Percentiles rank a stretch among this genome's conserved stretches.
Evolutionary conservation across 768 basidiomycete species (phyloP).

Genomic region (Tulasnella sp.): DNA sequence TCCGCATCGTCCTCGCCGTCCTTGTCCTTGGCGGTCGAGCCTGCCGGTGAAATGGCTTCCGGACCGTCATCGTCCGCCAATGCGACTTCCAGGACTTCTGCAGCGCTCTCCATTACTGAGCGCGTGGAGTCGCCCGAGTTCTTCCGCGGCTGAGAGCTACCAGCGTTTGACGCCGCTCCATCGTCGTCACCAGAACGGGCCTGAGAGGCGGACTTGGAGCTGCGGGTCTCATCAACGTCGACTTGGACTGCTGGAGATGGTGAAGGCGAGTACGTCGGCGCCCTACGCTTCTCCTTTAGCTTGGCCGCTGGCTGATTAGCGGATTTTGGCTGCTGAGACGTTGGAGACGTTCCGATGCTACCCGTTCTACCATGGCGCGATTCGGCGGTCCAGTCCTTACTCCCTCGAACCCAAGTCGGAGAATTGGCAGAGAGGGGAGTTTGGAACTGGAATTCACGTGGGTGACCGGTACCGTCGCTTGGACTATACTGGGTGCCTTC

Average conservation of each 20-base stretch:
- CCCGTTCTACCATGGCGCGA: neutral
- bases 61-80: neutral
- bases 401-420: neutral
- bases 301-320: neutral
- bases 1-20: conserved; percentile 13
- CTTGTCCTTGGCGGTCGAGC: conserved; percentile 1
- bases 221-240: neutral
- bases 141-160: neutral
- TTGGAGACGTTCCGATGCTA: neutral
- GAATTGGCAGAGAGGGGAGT: neutral
- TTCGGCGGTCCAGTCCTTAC: neutral
- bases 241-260: neutral
- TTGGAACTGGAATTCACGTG: neutral
- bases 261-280: neutral
- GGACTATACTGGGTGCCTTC: neutral
- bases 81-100: neutral
- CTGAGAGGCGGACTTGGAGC: neutral
- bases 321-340: neutral
- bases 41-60: neutral
- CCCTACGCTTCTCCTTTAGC: neutral
- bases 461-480: neutral
- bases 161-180: neutral
- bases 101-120: conserved; percentile 2
- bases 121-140: neutral
- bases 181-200: neutral